phyloP scores from a whole-genome alignment of 345 rosid species.

The Ceriops tagal region DNA sequence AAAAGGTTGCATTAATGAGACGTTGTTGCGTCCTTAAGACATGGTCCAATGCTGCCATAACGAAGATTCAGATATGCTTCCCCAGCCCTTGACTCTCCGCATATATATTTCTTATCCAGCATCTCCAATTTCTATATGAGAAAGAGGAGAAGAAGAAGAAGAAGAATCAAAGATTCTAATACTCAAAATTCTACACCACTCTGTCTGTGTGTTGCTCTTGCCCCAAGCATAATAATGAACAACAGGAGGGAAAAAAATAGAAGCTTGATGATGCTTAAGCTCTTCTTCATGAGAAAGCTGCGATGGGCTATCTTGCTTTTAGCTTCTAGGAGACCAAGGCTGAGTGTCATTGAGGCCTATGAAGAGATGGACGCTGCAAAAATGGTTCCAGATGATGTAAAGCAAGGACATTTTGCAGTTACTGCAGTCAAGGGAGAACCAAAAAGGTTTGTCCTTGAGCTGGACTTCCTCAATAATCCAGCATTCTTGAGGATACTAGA shows the following conservation, averaged over 20 bases:
- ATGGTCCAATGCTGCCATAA: slow-evolving; percentile 13
- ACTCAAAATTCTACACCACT: background rate
- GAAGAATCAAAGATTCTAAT: background rate
- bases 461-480: slow-evolving; percentile 39
- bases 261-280: slow-evolving; percentile 30
- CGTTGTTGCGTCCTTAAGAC: background rate
- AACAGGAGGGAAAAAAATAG: slow-evolving; percentile 8
- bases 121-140: background rate
- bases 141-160: background rate
- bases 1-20: slow-evolving; percentile 7
- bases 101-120: slow-evolving; percentile 1
- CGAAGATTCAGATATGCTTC: slow-evolving; percentile 19
- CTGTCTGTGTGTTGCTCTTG: background rate
- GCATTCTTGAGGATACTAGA: slow-evolving; percentile 46
- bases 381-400: slow-evolving; percentile 36
- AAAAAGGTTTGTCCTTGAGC: slow-evolving; percentile 50
- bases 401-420: slow-evolving; percentile 49
- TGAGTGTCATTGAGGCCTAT: background rate
- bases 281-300: slow-evolving; percentile 21
- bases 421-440: slow-evolving; percentile 37
- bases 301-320: slow-evolving; percentile 9
- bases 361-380: slow-evolving; percentile 20
- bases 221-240: background rate
- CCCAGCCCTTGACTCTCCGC: slow-evolving; percentile 4
- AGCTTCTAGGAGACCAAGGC: slow-evolving; percentile 16